Conservation (phyloP, 371 early-diverging fungal species). For the Mucor mucedo region DNA sequence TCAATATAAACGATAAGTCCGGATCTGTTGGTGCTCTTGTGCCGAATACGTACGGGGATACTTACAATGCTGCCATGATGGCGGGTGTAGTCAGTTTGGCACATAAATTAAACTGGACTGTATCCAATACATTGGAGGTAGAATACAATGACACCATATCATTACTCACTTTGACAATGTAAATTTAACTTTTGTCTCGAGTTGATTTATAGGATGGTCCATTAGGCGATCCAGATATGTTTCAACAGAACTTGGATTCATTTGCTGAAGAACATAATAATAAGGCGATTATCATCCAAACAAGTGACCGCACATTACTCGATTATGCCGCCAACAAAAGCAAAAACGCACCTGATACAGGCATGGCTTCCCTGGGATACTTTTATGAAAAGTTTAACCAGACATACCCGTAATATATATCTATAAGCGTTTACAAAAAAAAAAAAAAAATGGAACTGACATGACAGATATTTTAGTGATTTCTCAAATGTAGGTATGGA, state of each 20-base stretch:
- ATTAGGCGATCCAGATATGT: background rate
- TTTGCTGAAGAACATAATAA: background rate
- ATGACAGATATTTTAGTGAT: background rate
- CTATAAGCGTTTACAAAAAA: background rate
- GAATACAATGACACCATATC: background rate
- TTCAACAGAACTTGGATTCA: background rate
- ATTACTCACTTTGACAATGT: background rate
- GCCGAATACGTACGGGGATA: slow-evolving; percentile 32
- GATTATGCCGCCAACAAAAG: slow-evolving; percentile 12
- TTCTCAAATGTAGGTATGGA: slow-evolving; percentile 26
- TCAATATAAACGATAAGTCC: slow-evolving; percentile 34
- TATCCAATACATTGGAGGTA: slow-evolving; percentile 28
- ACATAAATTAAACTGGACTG: slow-evolving; percentile 38
- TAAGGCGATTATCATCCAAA: slow-evolving; percentile 30
- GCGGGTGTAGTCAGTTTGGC: slow-evolving; percentile 34
- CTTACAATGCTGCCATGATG: slow-evolving; percentile 33
- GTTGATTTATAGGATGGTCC: slow-evolving; percentile 11
- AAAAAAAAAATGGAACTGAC: background rate
- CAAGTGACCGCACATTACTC: slow-evolving; percentile 24
- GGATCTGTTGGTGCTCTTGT: slow-evolving; percentile 28
- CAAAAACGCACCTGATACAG: background rate
- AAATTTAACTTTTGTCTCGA: background rate
- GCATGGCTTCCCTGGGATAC: slow-evolving; percentile 21
- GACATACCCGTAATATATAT: slow-evolving; percentile 2
- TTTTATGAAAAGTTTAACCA: slow-evolving; percentile 22